Evolutionary conservation across 75 land plant species (phyloP).

Genomic region (Picea glauca): DNA sequence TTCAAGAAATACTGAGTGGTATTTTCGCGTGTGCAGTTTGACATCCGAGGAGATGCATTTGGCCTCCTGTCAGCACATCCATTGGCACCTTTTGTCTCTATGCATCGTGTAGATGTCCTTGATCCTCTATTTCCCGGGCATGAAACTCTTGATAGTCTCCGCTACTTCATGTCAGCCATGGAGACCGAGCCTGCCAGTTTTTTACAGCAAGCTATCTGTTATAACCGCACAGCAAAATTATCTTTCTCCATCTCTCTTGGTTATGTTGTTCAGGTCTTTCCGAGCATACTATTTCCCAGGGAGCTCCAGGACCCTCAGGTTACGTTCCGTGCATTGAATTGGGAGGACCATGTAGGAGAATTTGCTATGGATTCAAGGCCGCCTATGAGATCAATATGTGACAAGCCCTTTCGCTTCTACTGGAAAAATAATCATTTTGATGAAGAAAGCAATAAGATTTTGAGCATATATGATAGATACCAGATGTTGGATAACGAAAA

Average conservation of each 20-base stretch:
- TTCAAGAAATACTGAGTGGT: neutral
- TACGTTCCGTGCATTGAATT: conserved; percentile 13
- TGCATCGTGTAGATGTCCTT: conserved; percentile 70
- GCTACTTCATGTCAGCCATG: conserved; percentile 52
- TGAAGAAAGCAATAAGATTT: neutral
- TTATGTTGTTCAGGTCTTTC: conserved; percentile 67
- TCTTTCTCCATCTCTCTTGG: conserved; percentile 89
- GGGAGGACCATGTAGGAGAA: conserved; percentile 13
- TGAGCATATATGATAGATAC: conserved; percentile 3
- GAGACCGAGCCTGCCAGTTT: conserved; percentile 51
- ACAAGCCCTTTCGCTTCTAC: conserved; percentile 8
- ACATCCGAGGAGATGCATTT: conserved; percentile 62
- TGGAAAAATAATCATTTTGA: conserved; percentile 2
- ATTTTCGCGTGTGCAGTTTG: conserved; percentile 47
- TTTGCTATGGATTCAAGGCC: conserved; percentile 12
- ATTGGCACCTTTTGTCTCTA: conserved; percentile 66
- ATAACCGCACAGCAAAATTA: conserved; percentile 44
- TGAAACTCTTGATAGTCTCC: conserved; percentile 30
- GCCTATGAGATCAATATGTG: neutral
- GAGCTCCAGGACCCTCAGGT: conserved; percentile 8
- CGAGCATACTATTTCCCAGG: conserved; percentile 33
- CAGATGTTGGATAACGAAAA: neutral
- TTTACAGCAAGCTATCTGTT: conserved; percentile 82
- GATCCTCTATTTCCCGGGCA: conserved; percentile 71
- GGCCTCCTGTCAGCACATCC: conserved; percentile 86